phyloP scores from a whole-genome alignment of 2,329 filamentous ascomycete genomes.

The Septoria linicola region DNA sequence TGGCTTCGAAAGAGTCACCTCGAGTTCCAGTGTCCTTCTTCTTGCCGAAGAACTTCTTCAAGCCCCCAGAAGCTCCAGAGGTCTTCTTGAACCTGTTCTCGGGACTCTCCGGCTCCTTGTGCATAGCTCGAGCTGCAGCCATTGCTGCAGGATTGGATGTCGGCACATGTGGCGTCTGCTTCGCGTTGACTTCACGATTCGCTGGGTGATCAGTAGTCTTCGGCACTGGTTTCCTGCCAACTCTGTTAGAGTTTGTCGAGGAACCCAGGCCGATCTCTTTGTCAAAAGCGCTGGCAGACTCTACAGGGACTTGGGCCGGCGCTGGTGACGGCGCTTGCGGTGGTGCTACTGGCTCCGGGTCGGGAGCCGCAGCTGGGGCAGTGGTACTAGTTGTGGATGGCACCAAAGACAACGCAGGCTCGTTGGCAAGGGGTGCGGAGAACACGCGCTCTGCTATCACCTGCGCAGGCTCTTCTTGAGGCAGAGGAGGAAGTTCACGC shows the following conservation, averaged over 20 bases:
- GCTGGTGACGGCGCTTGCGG: conserved; percentile 5
- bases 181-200: conserved; percentile 35
- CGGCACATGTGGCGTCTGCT: conserved; percentile 24
- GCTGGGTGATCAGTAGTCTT: conserved; percentile 45
- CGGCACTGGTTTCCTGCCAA: conserved; percentile 37
- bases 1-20: conserved; percentile 49
- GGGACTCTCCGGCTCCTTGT: conserved; percentile 34
- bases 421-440: conserved; percentile 4
- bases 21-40: conserved; percentile 55
- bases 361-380: conserved; percentile 22
- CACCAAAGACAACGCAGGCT: conserved; percentile 9
- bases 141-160: conserved; percentile 35
- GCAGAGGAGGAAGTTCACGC: conserved; percentile 14
- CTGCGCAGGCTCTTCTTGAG: conserved; percentile 6
- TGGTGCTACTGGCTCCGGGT: conserved; percentile 6
- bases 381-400: conserved; percentile 7
- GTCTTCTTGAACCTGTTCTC: conserved; percentile 42
- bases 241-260: conserved; percentile 24
- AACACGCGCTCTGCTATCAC: not conserved
- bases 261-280: conserved; percentile 26
- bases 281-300: conserved; percentile 21
- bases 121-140: conserved; percentile 36
- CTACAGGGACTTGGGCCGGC: conserved; percentile 6
- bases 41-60: conserved; percentile 66
- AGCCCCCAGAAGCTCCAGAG: conserved; percentile 45